Evolutionary conservation across 2,329 filamentous ascomycete genomes (phyloP).

Genomic region (Aspergillus flavus): DNA sequence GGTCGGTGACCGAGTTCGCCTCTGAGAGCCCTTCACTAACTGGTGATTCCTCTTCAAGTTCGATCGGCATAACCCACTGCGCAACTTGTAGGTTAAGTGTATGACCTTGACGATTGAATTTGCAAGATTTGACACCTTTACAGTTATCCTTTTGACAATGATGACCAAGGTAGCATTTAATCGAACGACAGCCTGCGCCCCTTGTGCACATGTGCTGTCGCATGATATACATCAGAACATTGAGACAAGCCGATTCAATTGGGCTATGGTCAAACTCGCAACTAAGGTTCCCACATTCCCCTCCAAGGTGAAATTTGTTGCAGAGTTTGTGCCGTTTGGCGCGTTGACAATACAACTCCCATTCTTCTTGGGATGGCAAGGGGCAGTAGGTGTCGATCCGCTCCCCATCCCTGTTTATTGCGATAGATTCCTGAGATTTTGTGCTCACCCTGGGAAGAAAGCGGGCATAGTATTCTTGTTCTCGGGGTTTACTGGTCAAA

Average conservation of each 20-base stretch:
- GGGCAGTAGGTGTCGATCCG: slow-evolving; percentile 51
- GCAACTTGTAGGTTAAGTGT: slow-evolving; percentile 26
- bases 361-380: slow-evolving; percentile 39
- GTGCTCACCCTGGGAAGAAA: slow-evolving; percentile 21
- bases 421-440: slow-evolving; percentile 37
- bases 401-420: slow-evolving; percentile 51
- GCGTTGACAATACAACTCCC: slow-evolving; percentile 43
- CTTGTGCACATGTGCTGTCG: slow-evolving; percentile 47
- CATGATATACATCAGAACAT: slow-evolving; percentile 50
- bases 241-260: slow-evolving; percentile 42
- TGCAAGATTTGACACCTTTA: slow-evolving; percentile 33
- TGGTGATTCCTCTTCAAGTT: slow-evolving; percentile 10
- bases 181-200: slow-evolving; percentile 45
- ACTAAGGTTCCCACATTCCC: slow-evolving; percentile 38
- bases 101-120: slow-evolving; percentile 32
- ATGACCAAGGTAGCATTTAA: slow-evolving; percentile 52
- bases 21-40: slow-evolving; percentile 4
- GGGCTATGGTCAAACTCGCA: slow-evolving; percentile 53
- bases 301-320: slow-evolving; percentile 52
- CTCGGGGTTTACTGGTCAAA: slow-evolving; percentile 17
- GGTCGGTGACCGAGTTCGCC: slow-evolving; percentile 5
- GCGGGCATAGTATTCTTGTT: slow-evolving; percentile 24
- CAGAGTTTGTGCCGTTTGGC: slow-evolving; percentile 49
- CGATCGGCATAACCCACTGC: slow-evolving; percentile 28
- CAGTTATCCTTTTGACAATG: slow-evolving; percentile 38